These are phyloP conservation scores for Acanthamoeba polyphaga DNA, from an alignment of 208 protist genomes.

Conservation along the genomic window DNA sequence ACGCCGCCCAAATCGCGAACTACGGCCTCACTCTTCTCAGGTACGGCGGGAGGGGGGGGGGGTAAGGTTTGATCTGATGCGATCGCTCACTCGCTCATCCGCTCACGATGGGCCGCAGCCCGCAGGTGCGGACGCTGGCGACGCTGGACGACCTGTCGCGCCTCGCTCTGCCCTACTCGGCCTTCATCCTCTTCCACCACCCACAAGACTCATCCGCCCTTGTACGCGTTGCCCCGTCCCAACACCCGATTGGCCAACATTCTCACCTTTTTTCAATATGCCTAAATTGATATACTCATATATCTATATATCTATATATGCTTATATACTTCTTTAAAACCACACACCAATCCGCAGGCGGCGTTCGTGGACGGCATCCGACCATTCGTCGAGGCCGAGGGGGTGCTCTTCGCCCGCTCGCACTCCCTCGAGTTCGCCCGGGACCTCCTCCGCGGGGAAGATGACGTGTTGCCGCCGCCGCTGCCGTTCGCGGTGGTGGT, in stretches of 20 bases:
- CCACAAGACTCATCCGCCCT: background rate
- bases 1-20: background rate
- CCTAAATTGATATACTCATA: too few relatives aligned
- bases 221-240: background rate
- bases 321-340: background rate
- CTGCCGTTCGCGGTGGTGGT: constrained; percentile 1
- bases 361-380: background rate
- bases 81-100: background rate
- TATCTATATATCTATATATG: background rate
- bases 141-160: background rate
- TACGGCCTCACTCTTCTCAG: background rate
- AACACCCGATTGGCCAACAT: too few relatives aligned
- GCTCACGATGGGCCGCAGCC: background rate
- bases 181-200: background rate
- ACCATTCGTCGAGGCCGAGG: background rate
- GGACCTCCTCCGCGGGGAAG: background rate
- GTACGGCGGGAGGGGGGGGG: background rate
- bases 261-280: too few relatives aligned
- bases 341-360: background rate
- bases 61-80: background rate
- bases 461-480: background rate
- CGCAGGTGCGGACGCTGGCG: background rate
- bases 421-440: background rate
- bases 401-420: background rate
- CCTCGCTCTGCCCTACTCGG: background rate